Conservation (phyloP, 495 filamentous ascomycete species). For the Aspergillus homomorphus region DNA sequence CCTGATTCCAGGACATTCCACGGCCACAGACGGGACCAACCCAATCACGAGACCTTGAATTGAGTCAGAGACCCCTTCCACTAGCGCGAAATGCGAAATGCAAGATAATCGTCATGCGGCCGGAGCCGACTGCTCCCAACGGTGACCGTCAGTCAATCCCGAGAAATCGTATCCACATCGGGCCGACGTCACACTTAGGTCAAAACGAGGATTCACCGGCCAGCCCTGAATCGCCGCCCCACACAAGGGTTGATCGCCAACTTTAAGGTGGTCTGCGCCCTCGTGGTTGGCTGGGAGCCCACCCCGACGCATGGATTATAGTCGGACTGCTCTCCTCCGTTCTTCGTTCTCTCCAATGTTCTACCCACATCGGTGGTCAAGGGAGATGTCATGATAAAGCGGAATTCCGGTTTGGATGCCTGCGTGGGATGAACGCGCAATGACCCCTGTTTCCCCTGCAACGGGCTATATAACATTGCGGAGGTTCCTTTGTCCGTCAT, state of each 20-base stretch:
- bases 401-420: background rate
- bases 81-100: background rate
- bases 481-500: background rate
- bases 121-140: background rate
- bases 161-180: background rate
- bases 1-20: background rate
- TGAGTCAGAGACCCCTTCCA: background rate
- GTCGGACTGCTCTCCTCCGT: background rate
- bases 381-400: background rate
- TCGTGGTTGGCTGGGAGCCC: background rate
- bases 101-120: background rate
- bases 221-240: background rate
- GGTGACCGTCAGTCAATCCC: background rate
- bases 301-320: background rate
- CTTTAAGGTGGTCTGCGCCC: background rate
- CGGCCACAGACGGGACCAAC: background rate
- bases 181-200: conserved; percentile 3
- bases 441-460: background rate
- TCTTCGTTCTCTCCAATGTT: background rate
- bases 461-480: background rate
- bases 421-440: background rate
- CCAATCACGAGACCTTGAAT: background rate
- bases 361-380: background rate
- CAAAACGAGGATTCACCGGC: background rate
- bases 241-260: background rate